A percentile compares a stretch with the other conserved stretches of the same genome.
phyloP scores from a whole-genome alignment of 257 asterid genomes.

The Solanum lycopersicoides region DNA sequence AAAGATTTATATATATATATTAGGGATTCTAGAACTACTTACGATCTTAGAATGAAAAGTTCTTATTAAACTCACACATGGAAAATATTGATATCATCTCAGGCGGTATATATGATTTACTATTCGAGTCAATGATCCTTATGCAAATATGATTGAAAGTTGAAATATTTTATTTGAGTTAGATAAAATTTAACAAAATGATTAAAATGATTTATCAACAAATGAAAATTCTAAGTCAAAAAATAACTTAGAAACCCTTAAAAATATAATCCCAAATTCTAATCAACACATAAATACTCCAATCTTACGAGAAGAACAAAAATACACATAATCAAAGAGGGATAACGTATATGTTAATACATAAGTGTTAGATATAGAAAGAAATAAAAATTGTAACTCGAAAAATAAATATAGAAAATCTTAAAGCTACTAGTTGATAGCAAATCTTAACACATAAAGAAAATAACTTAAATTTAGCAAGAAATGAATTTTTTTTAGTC shows the following conservation, averaged over 20 bases:
- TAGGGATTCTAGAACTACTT: too few species aligned
- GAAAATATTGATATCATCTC: too few species aligned
- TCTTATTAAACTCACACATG: too few species aligned
- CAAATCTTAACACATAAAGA: too few species aligned
- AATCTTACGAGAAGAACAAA: not conserved
- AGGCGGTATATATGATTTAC: too few species aligned
- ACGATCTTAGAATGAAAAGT: too few species aligned
- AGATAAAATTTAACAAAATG: not conserved
- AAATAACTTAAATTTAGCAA: not conserved
- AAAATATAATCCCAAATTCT: not conserved
- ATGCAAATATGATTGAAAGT: not conserved
- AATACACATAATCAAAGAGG: not conserved
- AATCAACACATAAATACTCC: too few species aligned
- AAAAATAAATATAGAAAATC: too few species aligned
- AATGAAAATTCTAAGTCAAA: not conserved
- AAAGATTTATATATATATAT: too few species aligned
- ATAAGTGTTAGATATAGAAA: not conserved
- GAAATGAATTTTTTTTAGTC: not conserved
- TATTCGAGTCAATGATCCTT: too few species aligned
- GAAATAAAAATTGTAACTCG: not conserved
- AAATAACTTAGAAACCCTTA: not conserved
- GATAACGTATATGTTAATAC: not conserved
- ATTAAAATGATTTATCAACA: not conserved
- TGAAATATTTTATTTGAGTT: not conserved
- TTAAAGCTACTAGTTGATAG: too few species aligned